Conservation (phyloP, 2,329 filamentous ascomycete genomes). For the Orbilia ellipsospora region DNA sequence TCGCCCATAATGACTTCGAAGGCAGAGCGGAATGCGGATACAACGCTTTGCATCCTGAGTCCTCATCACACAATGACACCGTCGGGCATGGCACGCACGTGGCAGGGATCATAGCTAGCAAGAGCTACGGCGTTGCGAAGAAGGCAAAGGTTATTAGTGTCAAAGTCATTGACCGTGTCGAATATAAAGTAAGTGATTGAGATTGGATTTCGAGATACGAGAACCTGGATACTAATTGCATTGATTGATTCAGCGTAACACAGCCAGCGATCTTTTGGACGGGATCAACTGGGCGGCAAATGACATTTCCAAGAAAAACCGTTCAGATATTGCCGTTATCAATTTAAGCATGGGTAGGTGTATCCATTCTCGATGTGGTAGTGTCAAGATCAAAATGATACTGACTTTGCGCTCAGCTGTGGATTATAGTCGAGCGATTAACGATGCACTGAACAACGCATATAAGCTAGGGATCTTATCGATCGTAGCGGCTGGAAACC, state of each 20-base stretch:
- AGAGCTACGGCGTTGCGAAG: slow-evolving; percentile 64
- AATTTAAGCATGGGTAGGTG: slow-evolving; percentile 35
- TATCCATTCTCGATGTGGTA: background rate
- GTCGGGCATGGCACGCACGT: slow-evolving; percentile 63
- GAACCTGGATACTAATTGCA: background rate
- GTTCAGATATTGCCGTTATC: slow-evolving; percentile 21
- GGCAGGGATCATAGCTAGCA: slow-evolving; percentile 61
- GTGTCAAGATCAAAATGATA: background rate
- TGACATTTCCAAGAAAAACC: slow-evolving; percentile 64
- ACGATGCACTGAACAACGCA: slow-evolving; percentile 20
- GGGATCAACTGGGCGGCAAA: slow-evolving; percentile 65
- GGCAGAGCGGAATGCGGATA: slow-evolving; percentile 62
- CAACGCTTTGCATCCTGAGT: slow-evolving; percentile 59
- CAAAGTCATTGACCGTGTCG: slow-evolving; percentile 65
- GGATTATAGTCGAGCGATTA: slow-evolving; percentile 23
- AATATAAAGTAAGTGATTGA: background rate
- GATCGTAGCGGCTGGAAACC: slow-evolving; percentile 27
- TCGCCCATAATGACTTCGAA: slow-evolving; percentile 60
- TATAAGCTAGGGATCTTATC: slow-evolving; percentile 22
- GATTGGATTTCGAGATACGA: background rate
- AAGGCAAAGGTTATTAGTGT: slow-evolving; percentile 64
- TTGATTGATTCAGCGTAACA: background rate
- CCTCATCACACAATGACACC: slow-evolving; percentile 51
- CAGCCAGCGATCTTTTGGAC: slow-evolving; percentile 61
- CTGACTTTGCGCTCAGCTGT: background rate